Percentiles rank a stretch among this genome's conserved stretches.
These are phyloP conservation scores for Cokeromyces recurvatus DNA, from an alignment of 371 early-diverging fungal species.

Conservation along the genomic window DNA sequence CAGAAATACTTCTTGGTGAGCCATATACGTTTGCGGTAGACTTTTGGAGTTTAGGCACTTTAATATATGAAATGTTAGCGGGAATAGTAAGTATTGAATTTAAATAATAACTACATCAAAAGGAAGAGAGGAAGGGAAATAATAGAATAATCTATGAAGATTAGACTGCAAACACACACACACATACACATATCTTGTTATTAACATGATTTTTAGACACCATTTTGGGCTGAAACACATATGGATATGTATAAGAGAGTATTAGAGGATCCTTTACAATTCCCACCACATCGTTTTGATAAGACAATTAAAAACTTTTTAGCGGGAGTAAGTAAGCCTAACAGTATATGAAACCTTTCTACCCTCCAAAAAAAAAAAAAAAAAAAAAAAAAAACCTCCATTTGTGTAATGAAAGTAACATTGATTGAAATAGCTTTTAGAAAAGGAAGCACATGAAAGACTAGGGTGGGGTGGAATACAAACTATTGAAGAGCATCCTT, in stretches of 20 bases:
- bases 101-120: background rate
- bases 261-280: constrained; percentile 65
- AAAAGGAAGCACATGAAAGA: constrained; percentile 62
- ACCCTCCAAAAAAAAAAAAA: no score
- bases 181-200: no score
- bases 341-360: no score
- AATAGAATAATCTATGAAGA: no score
- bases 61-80: constrained; percentile 81
- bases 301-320: constrained; percentile 50
- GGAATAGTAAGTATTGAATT: constrained; percentile 50
- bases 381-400: no score
- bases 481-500: constrained; percentile 64
- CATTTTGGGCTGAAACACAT: constrained; percentile 78
- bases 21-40: constrained; percentile 89
- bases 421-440: constrained; percentile 47
- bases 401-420: no score
- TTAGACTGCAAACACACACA: no score
- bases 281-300: constrained; percentile 62
- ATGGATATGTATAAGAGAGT: constrained; percentile 80
- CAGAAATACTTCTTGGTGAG: constrained; percentile 82
- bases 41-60: constrained; percentile 96
- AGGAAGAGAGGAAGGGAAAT: background rate
- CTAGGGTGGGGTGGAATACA: constrained; percentile 59
- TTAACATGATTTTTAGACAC: no score
- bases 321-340: constrained; percentile 57